These are phyloP conservation scores for Camelina sativa DNA, from an alignment of 345 rosid genomes.

Conservation along the genomic window DNA sequence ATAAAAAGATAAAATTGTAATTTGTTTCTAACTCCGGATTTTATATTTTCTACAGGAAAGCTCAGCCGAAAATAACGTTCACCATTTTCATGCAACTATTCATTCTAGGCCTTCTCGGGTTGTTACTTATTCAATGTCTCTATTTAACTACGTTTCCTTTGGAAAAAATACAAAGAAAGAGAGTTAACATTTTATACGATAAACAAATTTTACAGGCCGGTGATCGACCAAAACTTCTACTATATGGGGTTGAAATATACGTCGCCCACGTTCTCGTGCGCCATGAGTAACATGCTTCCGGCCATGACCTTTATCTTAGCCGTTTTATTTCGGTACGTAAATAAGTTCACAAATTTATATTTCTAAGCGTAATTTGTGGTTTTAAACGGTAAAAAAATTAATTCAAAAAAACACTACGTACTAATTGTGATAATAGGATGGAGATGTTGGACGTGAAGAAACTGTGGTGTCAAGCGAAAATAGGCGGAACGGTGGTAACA, in stretches of 20 bases:
- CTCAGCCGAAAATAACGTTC: slow-evolving; percentile 37
- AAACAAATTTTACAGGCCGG: slow-evolving; percentile 40
- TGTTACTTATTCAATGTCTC: slow-evolving; percentile 11
- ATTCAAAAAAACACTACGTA: neutral
- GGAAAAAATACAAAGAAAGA: neutral
- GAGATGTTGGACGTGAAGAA: slow-evolving; percentile 69
- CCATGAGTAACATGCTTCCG: slow-evolving; percentile 78
- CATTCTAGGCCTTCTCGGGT: slow-evolving; percentile 45
- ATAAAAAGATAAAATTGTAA: too few relatives aligned
- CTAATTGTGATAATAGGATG: slow-evolving; percentile 48
- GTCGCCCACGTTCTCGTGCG: slow-evolving; percentile 76
- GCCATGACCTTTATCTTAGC: slow-evolving; percentile 86
- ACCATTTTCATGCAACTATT: slow-evolving; percentile 42
- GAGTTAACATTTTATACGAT: neutral
- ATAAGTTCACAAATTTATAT: neutral
- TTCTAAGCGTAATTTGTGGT: neutral
- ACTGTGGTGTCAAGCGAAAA: slow-evolving; percentile 71
- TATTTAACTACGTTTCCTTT: neutral
- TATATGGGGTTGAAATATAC: slow-evolving; percentile 83
- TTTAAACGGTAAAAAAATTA: neutral
- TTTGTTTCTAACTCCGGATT: neutral
- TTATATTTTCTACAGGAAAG: slow-evolving; percentile 17
- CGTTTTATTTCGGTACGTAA: slow-evolving; percentile 61
- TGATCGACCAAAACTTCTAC: slow-evolving; percentile 49
- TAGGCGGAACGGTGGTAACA: slow-evolving; percentile 74